Base-by-base conservation (phyloP, 768 basidiomycete genomes). In the Mycena vitilis region DNA sequence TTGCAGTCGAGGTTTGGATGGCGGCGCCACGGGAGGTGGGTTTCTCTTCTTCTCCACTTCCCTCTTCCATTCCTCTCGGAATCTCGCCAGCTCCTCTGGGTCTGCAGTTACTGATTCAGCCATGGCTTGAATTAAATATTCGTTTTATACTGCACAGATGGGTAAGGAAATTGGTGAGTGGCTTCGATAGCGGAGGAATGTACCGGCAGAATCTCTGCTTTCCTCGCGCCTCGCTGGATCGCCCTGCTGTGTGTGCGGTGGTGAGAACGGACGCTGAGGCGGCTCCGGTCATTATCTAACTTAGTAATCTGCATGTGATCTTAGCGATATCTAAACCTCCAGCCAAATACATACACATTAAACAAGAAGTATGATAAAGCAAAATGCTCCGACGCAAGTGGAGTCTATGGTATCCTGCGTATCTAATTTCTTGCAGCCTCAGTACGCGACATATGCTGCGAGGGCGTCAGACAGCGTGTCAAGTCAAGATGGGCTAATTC, bases 51-150 rank as follows among this genome's bases (percentile, higher is more conserved):
- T 81, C 55, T 77, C 74, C 18, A 94, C 84, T 76, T 94, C 93
- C 36, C 81, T 83, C 73, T 86, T 86, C 94, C 94, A 95, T 81
- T 85, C 85, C 66, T 87, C 86, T 78, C 94, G 86, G 78, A 95
- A 95, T 51, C 79, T 78, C 11, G 81, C 85, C 70, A 95, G 88
- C 73, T 94, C 93, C 7, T 83, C 81, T 22, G 34, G 42, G 36
- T 65, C 60, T 20, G 11, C 68, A 23, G 30, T 25, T 1, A 37
- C 44, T 13, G 57, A 30, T 25, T 34, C 23, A 42, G 68, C 40
- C 68, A 65, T 65, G 13, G 10, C 15, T 40, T 15, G 11, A 15
- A 40, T 40, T 40, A 40, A 40, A 40, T 40, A 40, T 40, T 40
- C 10, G 40, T 15, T 30, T 30, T 40, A 4, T 40, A 40, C 40